These are phyloP conservation scores for Chaetomium cochliodes DNA, from an alignment of 495 filamentous ascomycete species.

Conservation along the genomic window DNA sequence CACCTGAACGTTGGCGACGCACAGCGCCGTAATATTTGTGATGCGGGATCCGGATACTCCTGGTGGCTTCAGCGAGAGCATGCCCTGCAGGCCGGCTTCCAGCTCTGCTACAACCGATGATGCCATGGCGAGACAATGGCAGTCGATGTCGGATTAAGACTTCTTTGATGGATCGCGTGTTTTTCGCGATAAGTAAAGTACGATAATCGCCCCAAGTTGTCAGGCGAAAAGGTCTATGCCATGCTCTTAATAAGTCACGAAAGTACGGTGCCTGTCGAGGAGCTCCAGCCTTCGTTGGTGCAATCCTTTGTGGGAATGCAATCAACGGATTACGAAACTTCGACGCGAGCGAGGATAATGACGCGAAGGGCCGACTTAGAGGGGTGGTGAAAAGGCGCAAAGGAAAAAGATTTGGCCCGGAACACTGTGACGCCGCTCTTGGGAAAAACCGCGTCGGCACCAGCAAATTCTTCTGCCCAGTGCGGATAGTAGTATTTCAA, in stretches of 20 bases:
- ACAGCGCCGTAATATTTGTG: conserved; percentile 75
- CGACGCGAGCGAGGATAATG: conserved; percentile 18
- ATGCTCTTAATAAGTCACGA: conserved; percentile 31
- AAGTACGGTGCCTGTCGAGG: conserved; percentile 23
- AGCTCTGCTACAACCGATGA: conserved; percentile 84
- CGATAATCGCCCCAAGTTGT: conserved; percentile 18
- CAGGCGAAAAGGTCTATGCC: conserved; percentile 28
- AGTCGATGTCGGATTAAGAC: conserved; percentile 14
- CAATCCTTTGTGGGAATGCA: conserved; percentile 16
- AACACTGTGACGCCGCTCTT: background rate
- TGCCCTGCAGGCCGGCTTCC: conserved; percentile 83
- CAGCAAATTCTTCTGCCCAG: conserved; percentile 12
- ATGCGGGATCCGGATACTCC: conserved; percentile 93
- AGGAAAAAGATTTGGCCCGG: background rate
- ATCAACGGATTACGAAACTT: conserved; percentile 32
- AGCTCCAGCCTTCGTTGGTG: conserved; percentile 18
- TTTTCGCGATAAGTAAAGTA: conserved; percentile 17
- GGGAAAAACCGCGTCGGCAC: background rate
- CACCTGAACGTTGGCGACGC: conserved; percentile 92
- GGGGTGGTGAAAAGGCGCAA: conserved; percentile 1
- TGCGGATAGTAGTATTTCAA: background rate
- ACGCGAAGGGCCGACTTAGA: conserved; percentile 8
- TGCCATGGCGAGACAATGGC: conserved; percentile 51
- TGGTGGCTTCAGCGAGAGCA: conserved; percentile 87
- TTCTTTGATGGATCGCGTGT: background rate